These are phyloP conservation scores for Solanum gracilifrons DNA, from an alignment of 257 asterid species.

Conservation along the genomic window DNA sequence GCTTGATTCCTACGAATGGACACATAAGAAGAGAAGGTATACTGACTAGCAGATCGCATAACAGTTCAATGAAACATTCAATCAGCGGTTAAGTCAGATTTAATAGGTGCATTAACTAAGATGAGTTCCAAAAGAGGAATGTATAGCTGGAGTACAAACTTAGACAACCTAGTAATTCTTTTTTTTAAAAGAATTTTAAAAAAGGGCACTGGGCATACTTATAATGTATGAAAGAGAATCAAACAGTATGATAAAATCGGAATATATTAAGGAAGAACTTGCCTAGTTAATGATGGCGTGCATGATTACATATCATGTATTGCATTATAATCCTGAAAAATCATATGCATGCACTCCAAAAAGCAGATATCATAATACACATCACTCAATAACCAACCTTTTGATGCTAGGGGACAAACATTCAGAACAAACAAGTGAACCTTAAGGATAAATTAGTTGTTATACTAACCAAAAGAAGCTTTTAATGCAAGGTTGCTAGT, in stretches of 20 bases:
- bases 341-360: background rate
- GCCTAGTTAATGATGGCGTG: background rate
- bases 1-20: background rate
- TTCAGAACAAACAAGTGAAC: background rate
- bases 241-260: background rate
- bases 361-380: background rate
- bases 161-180: background rate
- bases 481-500: background rate
- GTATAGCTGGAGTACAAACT: background rate
- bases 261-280: background rate
- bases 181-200: background rate
- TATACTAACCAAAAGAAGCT: background rate
- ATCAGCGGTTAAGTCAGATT: background rate
- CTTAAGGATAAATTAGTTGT: background rate
- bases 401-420: background rate
- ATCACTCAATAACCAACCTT: background rate
- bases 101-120: background rate
- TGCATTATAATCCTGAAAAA: background rate
- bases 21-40: background rate
- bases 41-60: background rate
- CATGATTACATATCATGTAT: background rate
- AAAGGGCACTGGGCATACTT: background rate
- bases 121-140: background rate
- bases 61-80: background rate
- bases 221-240: background rate